These are phyloP conservation scores for Platismatia glauca DNA, from an alignment of 495 filamentous ascomycete genomes.

Conservation along the genomic window DNA sequence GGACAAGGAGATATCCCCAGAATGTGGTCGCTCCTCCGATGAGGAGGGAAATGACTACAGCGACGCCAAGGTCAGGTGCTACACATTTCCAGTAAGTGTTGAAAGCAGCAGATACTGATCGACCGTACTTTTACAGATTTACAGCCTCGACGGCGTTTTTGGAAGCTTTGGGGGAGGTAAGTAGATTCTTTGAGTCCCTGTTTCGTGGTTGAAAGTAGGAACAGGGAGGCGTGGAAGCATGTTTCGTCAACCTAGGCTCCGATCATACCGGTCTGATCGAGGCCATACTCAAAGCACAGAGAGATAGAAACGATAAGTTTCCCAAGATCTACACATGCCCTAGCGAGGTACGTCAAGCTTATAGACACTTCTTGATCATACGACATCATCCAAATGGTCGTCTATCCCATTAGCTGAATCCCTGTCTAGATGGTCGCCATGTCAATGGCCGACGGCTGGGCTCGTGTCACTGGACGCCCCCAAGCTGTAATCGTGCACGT, in stretches of 20 bases:
- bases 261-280: slow-evolving; percentile 90
- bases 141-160: background rate
- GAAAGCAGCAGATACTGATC: too few relatives aligned
- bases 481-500: slow-evolving; percentile 95
- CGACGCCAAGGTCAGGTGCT: too few relatives aligned
- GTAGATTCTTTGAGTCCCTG: too few relatives aligned
- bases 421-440: slow-evolving; percentile 97
- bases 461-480: slow-evolving; percentile 71
- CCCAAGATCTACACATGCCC: slow-evolving; percentile 87
- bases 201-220: too few relatives aligned
- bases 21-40: too few relatives aligned
- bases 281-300: slow-evolving; percentile 82
- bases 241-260: slow-evolving; percentile 89
- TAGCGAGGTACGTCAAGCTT: slow-evolving; percentile 56
- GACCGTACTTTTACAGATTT: too few relatives aligned
- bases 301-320: slow-evolving; percentile 54
- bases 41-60: too few relatives aligned
- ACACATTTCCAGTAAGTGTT: too few relatives aligned
- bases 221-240: slow-evolving; percentile 61
- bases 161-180: background rate
- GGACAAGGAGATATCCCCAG: too few relatives aligned
- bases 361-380: too few relatives aligned
- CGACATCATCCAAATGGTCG: too few relatives aligned
- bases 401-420: too few relatives aligned
- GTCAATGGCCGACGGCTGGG: slow-evolving; percentile 96